Evolutionary conservation across 768 basidiomycete species (phyloP).

Genomic region (Rhizopogon vinicolor): DNA sequence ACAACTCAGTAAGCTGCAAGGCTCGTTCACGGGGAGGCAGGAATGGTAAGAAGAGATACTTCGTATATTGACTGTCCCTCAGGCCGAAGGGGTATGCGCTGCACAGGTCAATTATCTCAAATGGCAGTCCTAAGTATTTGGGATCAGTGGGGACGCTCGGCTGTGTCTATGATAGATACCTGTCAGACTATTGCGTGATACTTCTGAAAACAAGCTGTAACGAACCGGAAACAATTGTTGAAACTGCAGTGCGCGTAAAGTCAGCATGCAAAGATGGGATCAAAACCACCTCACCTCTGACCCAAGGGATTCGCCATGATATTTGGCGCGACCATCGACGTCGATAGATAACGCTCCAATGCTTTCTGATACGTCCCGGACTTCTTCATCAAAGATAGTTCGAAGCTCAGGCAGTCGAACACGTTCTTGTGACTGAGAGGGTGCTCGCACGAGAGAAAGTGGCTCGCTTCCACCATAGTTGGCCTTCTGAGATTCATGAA

Average conservation of each 20-base stretch:
- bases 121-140: conserved; percentile 32
- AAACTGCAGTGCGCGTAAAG: conserved; percentile 21
- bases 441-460: conserved; percentile 12
- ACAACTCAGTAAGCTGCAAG: conserved; percentile 35
- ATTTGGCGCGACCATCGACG: conserved; percentile 42
- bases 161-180: neutral
- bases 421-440: conserved; percentile 2
- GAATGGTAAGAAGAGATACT: conserved; percentile 33
- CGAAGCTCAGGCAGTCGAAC: conserved; percentile 9
- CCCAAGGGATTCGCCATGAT: conserved; percentile 45
- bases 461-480: conserved; percentile 11
- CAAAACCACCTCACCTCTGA: conserved; percentile 38
- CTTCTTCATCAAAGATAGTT: conserved; percentile 18
- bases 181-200: conserved; percentile 2
- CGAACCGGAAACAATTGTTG: conserved; percentile 28
- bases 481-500: conserved; percentile 23
- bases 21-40: conserved; percentile 38
- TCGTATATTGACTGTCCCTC: conserved; percentile 33
- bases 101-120: conserved; percentile 39
- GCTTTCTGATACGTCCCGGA: conserved; percentile 28
- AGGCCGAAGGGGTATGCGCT: conserved; percentile 48
- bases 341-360: conserved; percentile 49
- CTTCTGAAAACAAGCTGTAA: neutral
- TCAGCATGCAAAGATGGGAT: neutral
- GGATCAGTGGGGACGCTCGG: conserved; percentile 9